phyloP scores from a whole-genome alignment of 805 yeast species.

The Sugiyamaella valdiviana region DNA sequence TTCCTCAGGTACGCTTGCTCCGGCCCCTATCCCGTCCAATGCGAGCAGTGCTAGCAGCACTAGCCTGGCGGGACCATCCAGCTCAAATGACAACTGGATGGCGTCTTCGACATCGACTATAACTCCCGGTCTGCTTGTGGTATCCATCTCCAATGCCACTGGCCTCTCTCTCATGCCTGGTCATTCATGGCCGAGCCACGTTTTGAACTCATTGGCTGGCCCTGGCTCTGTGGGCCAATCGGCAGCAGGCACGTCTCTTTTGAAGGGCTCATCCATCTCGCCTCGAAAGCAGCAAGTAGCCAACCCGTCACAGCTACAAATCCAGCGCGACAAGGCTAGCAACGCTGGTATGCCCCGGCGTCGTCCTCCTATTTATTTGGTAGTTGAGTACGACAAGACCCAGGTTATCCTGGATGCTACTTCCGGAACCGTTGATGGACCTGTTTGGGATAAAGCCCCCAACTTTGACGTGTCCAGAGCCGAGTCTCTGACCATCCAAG shows the following conservation, averaged over 20 bases:
- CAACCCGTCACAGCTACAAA: not conserved
- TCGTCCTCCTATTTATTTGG: slow-evolving; percentile 65
- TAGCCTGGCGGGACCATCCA: not conserved
- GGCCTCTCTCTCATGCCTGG: slow-evolving; percentile 10
- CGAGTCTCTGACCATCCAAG: slow-evolving; percentile 64
- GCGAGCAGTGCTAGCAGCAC: not conserved
- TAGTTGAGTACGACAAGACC: slow-evolving; percentile 91
- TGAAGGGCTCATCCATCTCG: slow-evolving; percentile 1
- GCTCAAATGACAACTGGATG: not conserved
- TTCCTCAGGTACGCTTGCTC: not conserved
- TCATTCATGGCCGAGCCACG: slow-evolving; percentile 5
- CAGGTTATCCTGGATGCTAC: slow-evolving; percentile 84
- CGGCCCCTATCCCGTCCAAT: not conserved
- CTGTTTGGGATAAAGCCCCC: slow-evolving; percentile 83
- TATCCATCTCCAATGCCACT: slow-evolving; percentile 11
- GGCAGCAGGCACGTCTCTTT: slow-evolving; percentile 1
- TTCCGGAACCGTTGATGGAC: slow-evolving; percentile 69
- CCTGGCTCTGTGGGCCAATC: slow-evolving; percentile 3
- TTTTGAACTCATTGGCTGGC: slow-evolving; percentile 4
- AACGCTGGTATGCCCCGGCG: not conserved
- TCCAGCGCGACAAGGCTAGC: not conserved
- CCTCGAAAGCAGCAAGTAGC: slow-evolving; percentile 6
- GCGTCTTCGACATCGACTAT: slow-evolving; percentile 14
- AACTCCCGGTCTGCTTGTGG: slow-evolving; percentile 17
- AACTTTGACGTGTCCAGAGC: slow-evolving; percentile 79